phyloP scores from a whole-genome alignment of 441 rosid species.

The Brassica balearica region DNA sequence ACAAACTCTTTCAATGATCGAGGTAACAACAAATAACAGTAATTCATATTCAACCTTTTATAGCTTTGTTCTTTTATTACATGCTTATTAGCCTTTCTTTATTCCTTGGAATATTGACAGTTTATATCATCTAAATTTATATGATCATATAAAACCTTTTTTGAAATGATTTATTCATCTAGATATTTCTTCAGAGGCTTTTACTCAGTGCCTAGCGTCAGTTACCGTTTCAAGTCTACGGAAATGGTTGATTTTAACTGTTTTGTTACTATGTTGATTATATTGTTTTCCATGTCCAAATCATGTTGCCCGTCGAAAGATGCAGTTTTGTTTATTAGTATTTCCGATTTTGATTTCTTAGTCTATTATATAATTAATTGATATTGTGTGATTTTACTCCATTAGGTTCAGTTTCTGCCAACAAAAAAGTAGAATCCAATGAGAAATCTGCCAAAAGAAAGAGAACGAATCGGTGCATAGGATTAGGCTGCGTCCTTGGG shows the following conservation, averaged over 20 bases:
- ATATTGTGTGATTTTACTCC: slow-evolving; percentile 31
- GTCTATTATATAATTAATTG: slow-evolving; percentile 5
- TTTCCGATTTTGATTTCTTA: background rate
- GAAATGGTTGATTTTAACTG: slow-evolving; percentile 14
- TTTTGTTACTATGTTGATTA: slow-evolving; percentile 13
- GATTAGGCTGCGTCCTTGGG: slow-evolving; percentile 95
- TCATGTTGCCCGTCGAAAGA: background rate
- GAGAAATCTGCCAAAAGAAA: slow-evolving; percentile 74
- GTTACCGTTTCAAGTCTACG: slow-evolving; percentile 9
- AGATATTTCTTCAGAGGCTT: slow-evolving; percentile 15
- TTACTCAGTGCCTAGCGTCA: background rate
- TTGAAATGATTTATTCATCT: slow-evolving; percentile 1
- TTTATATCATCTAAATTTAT: background rate
- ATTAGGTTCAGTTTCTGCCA: slow-evolving; percentile 52
- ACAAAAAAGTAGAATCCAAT: slow-evolving; percentile 52
- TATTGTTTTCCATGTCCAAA: background rate
- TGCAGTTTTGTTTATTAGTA: background rate
- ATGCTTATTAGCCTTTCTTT: slow-evolving; percentile 10
- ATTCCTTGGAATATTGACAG: background rate
- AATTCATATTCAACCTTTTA: background rate
- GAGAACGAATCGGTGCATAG: slow-evolving; percentile 90
- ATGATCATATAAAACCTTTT: background rate
- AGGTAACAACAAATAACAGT: background rate
- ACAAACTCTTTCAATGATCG: background rate
- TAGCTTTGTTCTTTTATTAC: background rate